phyloP scores from a whole-genome alignment of 208 protist species.

The Crithidia fasciculata region DNA sequence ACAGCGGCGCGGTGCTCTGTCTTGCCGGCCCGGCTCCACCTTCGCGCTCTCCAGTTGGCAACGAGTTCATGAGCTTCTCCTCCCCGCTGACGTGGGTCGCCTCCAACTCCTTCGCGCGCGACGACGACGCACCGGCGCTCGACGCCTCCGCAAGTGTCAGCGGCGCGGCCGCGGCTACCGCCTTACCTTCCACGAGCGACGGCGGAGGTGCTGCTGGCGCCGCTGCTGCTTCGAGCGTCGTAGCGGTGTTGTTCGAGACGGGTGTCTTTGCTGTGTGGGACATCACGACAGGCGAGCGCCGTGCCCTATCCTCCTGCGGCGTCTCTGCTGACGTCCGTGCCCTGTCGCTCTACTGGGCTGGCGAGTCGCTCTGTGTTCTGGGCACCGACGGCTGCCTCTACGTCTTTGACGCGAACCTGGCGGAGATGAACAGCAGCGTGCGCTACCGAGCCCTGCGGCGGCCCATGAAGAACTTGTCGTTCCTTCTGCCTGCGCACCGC shows the following conservation, averaged over 20 bases:
- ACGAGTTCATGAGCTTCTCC: slow-evolving; percentile 31
- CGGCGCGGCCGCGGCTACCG: background rate
- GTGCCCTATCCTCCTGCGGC: slow-evolving; percentile 43
- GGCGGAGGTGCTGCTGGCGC: background rate
- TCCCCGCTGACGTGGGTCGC: slow-evolving; percentile 22
- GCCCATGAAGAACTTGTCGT: slow-evolving; percentile 74
- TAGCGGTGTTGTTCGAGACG: slow-evolving; percentile 48
- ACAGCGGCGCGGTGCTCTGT: slow-evolving; percentile 31
- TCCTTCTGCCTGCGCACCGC: slow-evolving; percentile 71
- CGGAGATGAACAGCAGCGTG: slow-evolving; percentile 70
- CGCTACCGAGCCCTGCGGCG: slow-evolving; percentile 61
- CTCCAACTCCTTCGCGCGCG: slow-evolving; percentile 5
- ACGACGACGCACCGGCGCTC: background rate
- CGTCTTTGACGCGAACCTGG: slow-evolving; percentile 58
- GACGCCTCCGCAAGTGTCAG: background rate
- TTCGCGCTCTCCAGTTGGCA: background rate
- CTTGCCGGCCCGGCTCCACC: slow-evolving; percentile 26
- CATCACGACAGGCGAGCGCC: slow-evolving; percentile 48
- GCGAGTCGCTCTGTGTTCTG: slow-evolving; percentile 58
- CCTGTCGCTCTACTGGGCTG: slow-evolving; percentile 48
- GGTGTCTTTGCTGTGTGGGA: slow-evolving; percentile 70
- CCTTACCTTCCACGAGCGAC: background rate
- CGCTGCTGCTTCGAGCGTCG: background rate
- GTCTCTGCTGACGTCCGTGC: slow-evolving; percentile 28
- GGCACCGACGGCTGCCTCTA: slow-evolving; percentile 57